Percentiles rank a stretch among this genome's conserved stretches.
These are phyloP conservation scores for Austroboletus olivaceoglutinosus DNA, from an alignment of 1,284 basidiomycete species.

Conservation along the genomic window DNA sequence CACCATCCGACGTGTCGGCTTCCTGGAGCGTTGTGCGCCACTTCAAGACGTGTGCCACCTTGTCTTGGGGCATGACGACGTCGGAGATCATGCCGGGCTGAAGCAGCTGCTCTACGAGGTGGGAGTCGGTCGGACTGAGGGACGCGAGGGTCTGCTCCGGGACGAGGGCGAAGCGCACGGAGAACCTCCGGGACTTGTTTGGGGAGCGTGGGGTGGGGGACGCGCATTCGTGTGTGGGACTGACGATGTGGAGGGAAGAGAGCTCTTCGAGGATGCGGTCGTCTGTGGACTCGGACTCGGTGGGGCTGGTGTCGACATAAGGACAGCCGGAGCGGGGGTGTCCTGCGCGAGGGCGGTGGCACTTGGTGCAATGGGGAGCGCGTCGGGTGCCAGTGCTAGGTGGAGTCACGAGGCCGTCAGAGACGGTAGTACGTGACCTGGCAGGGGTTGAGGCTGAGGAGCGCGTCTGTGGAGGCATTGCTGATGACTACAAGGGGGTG, in stretches of 20 bases:
- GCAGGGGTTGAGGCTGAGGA: slow-evolving; percentile 31
- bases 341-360: slow-evolving; percentile 50
- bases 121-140: slow-evolving; percentile 27
- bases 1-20: neutral
- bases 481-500: too few species aligned
- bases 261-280: slow-evolving; percentile 24
- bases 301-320: slow-evolving; percentile 25
- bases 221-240: slow-evolving; percentile 12
- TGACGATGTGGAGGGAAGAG: slow-evolving; percentile 34
- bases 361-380: slow-evolving; percentile 49
- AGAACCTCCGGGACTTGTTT: slow-evolving; percentile 19
- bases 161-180: slow-evolving; percentile 33
- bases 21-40: slow-evolving; percentile 27
- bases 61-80: slow-evolving; percentile 17
- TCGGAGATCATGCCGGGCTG: slow-evolving; percentile 33
- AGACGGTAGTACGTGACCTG: slow-evolving; percentile 12
- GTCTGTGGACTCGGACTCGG: slow-evolving; percentile 13
- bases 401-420: slow-evolving; percentile 16
- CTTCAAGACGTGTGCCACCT: slow-evolving; percentile 21
- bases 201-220: slow-evolving; percentile 1
- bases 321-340: slow-evolving; percentile 61
- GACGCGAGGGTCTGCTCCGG: slow-evolving; percentile 34
- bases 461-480: slow-evolving; percentile 30
- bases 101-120: slow-evolving; percentile 32
- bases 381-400: slow-evolving; percentile 35